Evolutionary conservation across 2,329 filamentous ascomycete genomes (phyloP), one percentile per base, ranked within the genome.

Genomic region (Geosmithia flava): DNA sequence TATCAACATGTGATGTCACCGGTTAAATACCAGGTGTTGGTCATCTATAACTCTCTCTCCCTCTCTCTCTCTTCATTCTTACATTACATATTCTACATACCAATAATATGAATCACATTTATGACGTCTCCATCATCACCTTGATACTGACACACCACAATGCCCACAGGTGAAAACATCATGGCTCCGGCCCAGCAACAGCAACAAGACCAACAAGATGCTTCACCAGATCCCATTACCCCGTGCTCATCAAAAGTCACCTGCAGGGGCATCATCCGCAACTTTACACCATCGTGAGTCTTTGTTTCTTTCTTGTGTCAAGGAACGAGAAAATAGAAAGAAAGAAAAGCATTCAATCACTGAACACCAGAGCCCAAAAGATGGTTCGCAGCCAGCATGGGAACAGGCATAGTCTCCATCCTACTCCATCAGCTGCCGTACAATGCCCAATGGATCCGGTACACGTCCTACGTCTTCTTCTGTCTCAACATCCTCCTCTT

Each of bases 321-420:
- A 42, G 16, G 39, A n/a, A 42, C 39, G 7, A n/a, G 7, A 17
- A n/a, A 17, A n/a, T n/a, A n/a, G 16, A 6, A 42, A 19, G 41
- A 20, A 20, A 13, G 42, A 20, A 16, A 16, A 48, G 20, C 8
- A 20, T 40, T 16, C 39, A 11, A n/a, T 17, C 8, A 17, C 42
- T 27, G 42, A 23, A 6, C 2, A 7, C 5, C 7, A 6, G 5
- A 7, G 19, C 20, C n/a, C 20, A 13, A 39, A 16, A 69, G 74
- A 59, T 80, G 78, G 77, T 80, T 80, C 57, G 66, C 72, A 2
- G 70, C 74, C 30, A 78, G 70, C 42, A 80, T 86, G 81, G 82
- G 82, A 27, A 86, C 81, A 0, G 83, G 81, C 19, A 77, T 86
- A 40, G 76, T 82, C 8, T 76, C 77, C 2, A 72, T 84, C 40